A percentile compares a stretch with the other conserved stretches of the same genome.
These are phyloP conservation scores for Zygotorulaspora mrakii DNA, from an alignment of 1,139 yeast genomes.

Conservation along the genomic window DNA sequence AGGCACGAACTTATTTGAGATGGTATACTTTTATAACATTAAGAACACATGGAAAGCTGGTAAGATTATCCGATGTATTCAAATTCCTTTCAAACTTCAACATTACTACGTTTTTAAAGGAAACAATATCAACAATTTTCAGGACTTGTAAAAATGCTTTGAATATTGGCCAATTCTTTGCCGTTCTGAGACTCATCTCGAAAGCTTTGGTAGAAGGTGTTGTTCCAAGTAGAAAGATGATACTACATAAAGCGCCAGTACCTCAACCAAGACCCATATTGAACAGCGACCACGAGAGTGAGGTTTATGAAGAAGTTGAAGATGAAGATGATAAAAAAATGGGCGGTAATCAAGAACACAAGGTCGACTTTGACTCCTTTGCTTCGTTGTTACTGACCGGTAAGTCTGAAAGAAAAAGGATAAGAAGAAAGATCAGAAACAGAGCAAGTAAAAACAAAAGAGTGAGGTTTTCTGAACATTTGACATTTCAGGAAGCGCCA, in stretches of 20 bases:
- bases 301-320: conserved; percentile 34
- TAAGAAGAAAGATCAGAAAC: conserved; percentile 35
- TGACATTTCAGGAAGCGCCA: conserved; percentile 37
- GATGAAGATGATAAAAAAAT: conserved; percentile 21
- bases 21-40: conserved; percentile 73
- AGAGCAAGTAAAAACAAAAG: conserved; percentile 45
- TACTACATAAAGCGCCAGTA: conserved; percentile 51
- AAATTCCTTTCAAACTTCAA: conserved; percentile 59
- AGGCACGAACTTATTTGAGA: conserved; percentile 66
- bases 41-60: conserved; percentile 52
- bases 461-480: conserved; percentile 69
- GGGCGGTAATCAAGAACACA: conserved; percentile 24
- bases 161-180: conserved; percentile 74
- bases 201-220: conserved; percentile 45
- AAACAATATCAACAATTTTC: conserved; percentile 49
- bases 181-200: conserved; percentile 60
- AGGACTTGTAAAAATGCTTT: conserved; percentile 48
- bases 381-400: conserved; percentile 74
- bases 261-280: conserved; percentile 69
- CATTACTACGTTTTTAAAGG: conserved; percentile 44
- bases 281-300: conserved; percentile 42
- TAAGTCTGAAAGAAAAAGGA: conserved; percentile 41
- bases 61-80: conserved; percentile 60
- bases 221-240: conserved; percentile 49
- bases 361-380: conserved; percentile 66